Evolutionary conservation across 2,329 filamentous ascomycete genomes (phyloP).

Genomic region (Phialophora macrospora): DNA sequence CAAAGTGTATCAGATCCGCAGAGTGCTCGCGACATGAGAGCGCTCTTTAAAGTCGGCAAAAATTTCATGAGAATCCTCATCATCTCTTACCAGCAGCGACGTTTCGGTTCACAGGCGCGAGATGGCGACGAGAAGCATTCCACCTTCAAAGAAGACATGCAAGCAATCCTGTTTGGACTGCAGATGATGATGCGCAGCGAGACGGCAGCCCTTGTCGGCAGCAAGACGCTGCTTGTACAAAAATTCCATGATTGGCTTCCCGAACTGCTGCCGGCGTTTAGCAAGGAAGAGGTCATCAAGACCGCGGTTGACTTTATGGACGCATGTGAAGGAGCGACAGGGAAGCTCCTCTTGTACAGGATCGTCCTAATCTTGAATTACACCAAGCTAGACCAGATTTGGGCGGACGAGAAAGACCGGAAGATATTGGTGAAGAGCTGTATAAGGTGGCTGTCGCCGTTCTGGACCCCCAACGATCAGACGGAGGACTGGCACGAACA

Average conservation of each 20-base stretch:
- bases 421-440: slow-evolving; percentile 78
- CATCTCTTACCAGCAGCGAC: slow-evolving; percentile 80
- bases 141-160: slow-evolving; percentile 79
- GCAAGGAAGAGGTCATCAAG: slow-evolving; percentile 82
- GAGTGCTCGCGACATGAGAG: slow-evolving; percentile 79
- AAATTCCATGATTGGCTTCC: slow-evolving; percentile 98
- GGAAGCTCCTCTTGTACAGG: slow-evolving; percentile 90
- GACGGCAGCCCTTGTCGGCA: slow-evolving; percentile 85
- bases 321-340: slow-evolving; percentile 82
- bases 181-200: slow-evolving; percentile 88
- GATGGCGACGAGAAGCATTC: slow-evolving; percentile 44
- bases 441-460: slow-evolving; percentile 85
- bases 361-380: slow-evolving; percentile 92
- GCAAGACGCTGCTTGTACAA: slow-evolving; percentile 91
- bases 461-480: slow-evolving; percentile 81
- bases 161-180: slow-evolving; percentile 85
- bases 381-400: slow-evolving; percentile 74
- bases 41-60: slow-evolving; percentile 91
- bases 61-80: slow-evolving; percentile 94
- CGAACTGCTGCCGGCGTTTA: slow-evolving; percentile 77
- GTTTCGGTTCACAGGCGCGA: slow-evolving; percentile 71
- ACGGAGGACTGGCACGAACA: slow-evolving; percentile 91
- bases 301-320: slow-evolving; percentile 94
- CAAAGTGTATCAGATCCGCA: slow-evolving; percentile 82
- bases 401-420: slow-evolving; percentile 76